Conservation (phyloP, 2,329 filamentous ascomycete species). For the Claviceps sp. region DNA sequence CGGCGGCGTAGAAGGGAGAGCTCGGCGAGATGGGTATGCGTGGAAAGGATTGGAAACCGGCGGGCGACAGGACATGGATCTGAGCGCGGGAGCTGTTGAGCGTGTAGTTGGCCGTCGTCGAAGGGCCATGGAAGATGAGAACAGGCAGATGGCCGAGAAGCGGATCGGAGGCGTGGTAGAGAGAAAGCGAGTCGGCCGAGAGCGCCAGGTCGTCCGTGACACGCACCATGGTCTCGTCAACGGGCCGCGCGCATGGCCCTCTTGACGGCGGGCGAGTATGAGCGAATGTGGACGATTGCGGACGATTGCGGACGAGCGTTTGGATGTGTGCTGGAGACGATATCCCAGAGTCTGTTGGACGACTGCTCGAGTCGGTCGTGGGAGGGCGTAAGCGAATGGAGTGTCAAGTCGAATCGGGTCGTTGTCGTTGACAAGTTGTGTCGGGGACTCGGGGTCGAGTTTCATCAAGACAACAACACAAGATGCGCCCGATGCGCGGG, state of each 20-base stretch:
- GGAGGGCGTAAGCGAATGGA: not conserved
- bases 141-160: slow-evolving; percentile 69
- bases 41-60: slow-evolving; percentile 78
- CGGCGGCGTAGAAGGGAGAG: slow-evolving; percentile 80
- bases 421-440: not conserved
- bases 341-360: not conserved
- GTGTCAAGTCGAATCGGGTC: not conserved
- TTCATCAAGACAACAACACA: slow-evolving; percentile 1
- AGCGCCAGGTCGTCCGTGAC: slow-evolving; percentile 67
- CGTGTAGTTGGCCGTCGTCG: slow-evolving; percentile 75
- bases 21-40: slow-evolving; percentile 88
- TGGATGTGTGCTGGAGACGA: not conserved
- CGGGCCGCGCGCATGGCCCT: slow-evolving; percentile 12
- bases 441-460: not conserved
- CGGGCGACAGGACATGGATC: slow-evolving; percentile 80
- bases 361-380: not conserved
- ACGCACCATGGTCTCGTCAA: slow-evolving; percentile 58
- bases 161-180: slow-evolving; percentile 82
- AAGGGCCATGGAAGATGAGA: slow-evolving; percentile 83
- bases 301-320: too few species aligned
- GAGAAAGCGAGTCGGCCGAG: slow-evolving; percentile 66
- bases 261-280: not conserved
- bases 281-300: too few species aligned
- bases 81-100: slow-evolving; percentile 88
- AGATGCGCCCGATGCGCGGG: not conserved